Percentiles rank a stretch among this genome's conserved stretches.
phyloP scores from a whole-genome alignment of 2,329 filamentous ascomycete species.

The Corinectria fuckeliana region DNA sequence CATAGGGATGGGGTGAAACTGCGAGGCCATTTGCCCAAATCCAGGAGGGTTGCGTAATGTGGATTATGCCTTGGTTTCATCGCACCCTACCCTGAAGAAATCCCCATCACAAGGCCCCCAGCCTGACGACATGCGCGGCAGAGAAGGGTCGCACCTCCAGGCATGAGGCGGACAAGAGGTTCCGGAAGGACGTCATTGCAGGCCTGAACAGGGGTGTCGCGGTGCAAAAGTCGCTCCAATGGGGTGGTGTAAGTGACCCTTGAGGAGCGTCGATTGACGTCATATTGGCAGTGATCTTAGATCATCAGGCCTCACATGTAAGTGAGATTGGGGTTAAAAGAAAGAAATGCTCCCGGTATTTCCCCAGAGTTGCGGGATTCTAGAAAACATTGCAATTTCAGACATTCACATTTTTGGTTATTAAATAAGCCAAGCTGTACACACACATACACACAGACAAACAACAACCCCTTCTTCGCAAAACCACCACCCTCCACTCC shows the following conservation, averaged over 20 bases:
- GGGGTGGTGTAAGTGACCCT: slow-evolving; percentile 16
- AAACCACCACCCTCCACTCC: slow-evolving; percentile 6
- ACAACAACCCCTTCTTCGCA: background rate
- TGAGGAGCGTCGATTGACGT: slow-evolving; percentile 28
- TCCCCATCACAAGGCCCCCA: background rate
- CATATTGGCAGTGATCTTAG: slow-evolving; percentile 25
- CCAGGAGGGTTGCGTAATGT: slow-evolving; percentile 1
- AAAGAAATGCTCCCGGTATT: background rate
- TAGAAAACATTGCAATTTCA: background rate
- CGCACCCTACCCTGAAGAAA: slow-evolving; percentile 20
- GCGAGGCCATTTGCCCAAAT: background rate
- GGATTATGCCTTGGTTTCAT: slow-evolving; percentile 9
- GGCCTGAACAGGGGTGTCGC: slow-evolving; percentile 21
- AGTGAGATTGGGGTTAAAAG: slow-evolving; percentile 9
- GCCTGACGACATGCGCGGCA: slow-evolving; percentile 8
- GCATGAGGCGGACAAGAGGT: slow-evolving; percentile 27
- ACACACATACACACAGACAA: background rate
- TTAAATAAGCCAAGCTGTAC: background rate
- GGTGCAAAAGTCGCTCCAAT: slow-evolving; percentile 21
- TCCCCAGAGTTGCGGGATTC: background rate
- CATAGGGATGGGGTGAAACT: background rate
- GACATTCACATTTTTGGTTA: background rate
- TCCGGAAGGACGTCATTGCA: slow-evolving; percentile 34
- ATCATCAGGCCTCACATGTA: background rate
- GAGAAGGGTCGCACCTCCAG: slow-evolving; percentile 1